Base-by-base conservation (phyloP, 768 basidiomycete species). In the Lentinus tigrinus region DNA sequence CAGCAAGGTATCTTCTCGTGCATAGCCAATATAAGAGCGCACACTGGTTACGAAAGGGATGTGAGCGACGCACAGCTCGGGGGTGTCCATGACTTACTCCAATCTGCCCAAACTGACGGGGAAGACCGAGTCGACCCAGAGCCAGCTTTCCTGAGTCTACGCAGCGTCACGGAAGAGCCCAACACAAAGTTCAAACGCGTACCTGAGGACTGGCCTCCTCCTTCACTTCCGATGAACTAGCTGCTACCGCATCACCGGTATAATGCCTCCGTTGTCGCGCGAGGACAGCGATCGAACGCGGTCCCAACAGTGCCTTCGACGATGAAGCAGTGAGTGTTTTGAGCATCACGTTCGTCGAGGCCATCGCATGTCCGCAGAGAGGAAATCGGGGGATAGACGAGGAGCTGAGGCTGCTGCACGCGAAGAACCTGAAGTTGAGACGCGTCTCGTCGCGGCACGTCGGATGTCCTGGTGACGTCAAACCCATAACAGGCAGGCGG, bases 41-140 rank as follows among this genome's bases (percentile, higher is more conserved):
- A 87, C 50, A 63, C 89, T 91, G 58, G 0, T 8, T 27, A 3
- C 13, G 26, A 5, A 46, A 6, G 23, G 34, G 36, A 13, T 40
- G 3, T 23, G 4, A 19, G 19, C 26, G 37, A 14, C 8, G 21
- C 14, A 4, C 16, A 2, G 3, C n/a, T 40, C 37, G 39, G 11
- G 40, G 0, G 40, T 52, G 9, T 49, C 51, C n/a, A 38, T 37
- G 27, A 27, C 54, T 42, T 67, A 91, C 88, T 93, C 91, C 85
- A 87, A 88, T 56, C 76, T 69, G 7, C 81, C 88, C 26, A 91
- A 70, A 57, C 83, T 81, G 31, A 91, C 78, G 0, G 91, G 92
- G 69, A 92, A 92, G 34, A 93, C 81, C 1, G 88, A 88, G 65
- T 91, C 88, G 44, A 92, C 74, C 67, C 85, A 93, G 26, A 93